Percentiles rank a stretch among this genome's conserved stretches.
Conservation (phyloP, 352 stramenopile species). For the Pythium folliculosum region DNA sequence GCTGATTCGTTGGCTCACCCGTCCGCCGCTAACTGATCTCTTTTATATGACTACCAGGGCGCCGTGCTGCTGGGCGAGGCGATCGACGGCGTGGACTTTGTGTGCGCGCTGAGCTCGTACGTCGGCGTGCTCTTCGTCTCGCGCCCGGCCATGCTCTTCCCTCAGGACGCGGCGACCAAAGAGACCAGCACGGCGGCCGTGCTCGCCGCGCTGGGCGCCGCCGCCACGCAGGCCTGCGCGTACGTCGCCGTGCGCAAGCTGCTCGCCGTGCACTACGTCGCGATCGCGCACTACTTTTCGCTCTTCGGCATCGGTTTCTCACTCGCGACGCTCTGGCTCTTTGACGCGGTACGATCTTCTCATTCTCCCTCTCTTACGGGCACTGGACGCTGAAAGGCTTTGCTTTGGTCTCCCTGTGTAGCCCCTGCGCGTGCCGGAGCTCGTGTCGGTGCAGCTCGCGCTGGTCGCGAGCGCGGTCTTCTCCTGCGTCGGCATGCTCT, state of each 20-base stretch:
- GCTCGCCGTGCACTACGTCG: conserved; percentile 44
- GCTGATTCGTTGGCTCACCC: neutral
- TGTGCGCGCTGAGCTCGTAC: conserved; percentile 49
- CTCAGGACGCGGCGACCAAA: conserved; percentile 25
- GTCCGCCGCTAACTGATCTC: neutral
- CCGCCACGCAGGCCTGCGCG: conserved; percentile 49
- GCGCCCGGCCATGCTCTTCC: conserved; percentile 54
- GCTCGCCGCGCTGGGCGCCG: conserved; percentile 40
- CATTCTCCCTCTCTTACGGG: too few relatives aligned
- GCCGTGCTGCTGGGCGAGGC: conserved; percentile 47
- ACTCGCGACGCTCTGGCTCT: conserved; percentile 24
- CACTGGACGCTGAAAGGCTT: too few relatives aligned
- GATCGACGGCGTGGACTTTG: conserved; percentile 49
- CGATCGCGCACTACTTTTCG: conserved; percentile 53
- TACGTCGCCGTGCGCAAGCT: conserved; percentile 64
- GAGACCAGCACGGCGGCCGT: conserved; percentile 34
- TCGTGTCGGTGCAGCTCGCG: conserved; percentile 36
- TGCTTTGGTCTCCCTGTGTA: neutral
- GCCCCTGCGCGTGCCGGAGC: conserved; percentile 25
- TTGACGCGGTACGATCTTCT: conserved; percentile 34
- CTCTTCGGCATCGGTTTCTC: conserved; percentile 42
- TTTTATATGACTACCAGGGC: conserved; percentile 27
- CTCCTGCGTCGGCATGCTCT: conserved; percentile 53
- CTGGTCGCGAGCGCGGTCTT: conserved; percentile 48
- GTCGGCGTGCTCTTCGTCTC: conserved; percentile 59